Percentiles rank a stretch among this genome's conserved stretches.
Evolutionary conservation across 257 asterid genomes (phyloP).

Genomic region (Fraxinus excelsior): DNA sequence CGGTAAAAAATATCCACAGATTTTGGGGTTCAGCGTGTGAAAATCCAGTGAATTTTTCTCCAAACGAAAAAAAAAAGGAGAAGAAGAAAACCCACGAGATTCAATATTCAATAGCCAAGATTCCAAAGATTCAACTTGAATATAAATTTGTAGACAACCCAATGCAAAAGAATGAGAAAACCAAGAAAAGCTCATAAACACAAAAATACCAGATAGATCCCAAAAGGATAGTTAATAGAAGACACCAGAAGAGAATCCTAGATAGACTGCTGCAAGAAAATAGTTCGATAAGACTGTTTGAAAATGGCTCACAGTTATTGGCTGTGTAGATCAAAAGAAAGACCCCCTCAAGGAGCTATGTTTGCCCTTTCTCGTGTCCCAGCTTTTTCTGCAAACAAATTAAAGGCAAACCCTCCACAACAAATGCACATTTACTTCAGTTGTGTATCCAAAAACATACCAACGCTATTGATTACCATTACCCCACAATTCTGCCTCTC

Average conservation of each 20-base stretch:
- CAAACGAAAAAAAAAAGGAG: neutral
- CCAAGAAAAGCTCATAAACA: constrained; percentile 19
- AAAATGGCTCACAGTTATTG: constrained; percentile 26
- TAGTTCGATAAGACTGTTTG: constrained; percentile 20
- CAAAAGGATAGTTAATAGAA: constrained; percentile 29
- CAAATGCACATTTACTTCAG: constrained; percentile 74
- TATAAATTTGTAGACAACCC: constrained; percentile 18
- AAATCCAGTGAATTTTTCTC: neutral
- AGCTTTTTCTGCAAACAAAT: constrained; percentile 40
- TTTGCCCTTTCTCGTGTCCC: constrained; percentile 16
- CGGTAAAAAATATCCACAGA: neutral
- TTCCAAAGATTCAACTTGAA: constrained; percentile 38
- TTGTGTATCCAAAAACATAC: constrained; percentile 53
- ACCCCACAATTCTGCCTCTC: constrained; percentile 35
- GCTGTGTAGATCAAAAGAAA: constrained; percentile 28
- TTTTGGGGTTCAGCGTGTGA: neutral
- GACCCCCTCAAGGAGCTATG: constrained; percentile 30
- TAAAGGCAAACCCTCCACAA: constrained; percentile 55
- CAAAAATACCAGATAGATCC: constrained; percentile 35
- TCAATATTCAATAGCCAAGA: constrained; percentile 32
- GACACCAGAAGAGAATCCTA: constrained; percentile 16
- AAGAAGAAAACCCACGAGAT: constrained; percentile 18
- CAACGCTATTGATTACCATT: constrained; percentile 41
- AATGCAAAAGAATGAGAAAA: constrained; percentile 1
- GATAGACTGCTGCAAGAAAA: constrained; percentile 20